Evolutionary conservation across 148 eudicot species (phyloP).

Genomic region (Rhododendron kiyosumense): DNA sequence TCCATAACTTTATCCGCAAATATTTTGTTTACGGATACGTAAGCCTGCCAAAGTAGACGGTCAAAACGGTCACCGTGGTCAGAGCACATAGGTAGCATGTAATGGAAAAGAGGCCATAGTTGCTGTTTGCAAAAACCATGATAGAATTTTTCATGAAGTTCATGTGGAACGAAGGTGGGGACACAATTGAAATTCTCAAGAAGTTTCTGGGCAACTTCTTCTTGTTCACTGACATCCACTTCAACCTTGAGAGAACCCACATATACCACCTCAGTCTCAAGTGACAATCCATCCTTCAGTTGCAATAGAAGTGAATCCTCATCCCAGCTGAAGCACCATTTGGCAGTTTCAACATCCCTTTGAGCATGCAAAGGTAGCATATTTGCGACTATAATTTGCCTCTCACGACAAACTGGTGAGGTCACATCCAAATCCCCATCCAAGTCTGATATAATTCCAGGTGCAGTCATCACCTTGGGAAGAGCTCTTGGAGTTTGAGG

Average conservation of each 20-base stretch:
- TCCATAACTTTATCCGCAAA: conserved; percentile 77
- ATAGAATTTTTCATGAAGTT: conserved; percentile 46
- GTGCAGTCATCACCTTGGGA: conserved; percentile 63
- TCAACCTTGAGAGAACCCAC: conserved; percentile 69
- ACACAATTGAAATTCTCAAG: conserved; percentile 57
- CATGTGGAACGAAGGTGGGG: conserved; percentile 61
- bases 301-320: conserved; percentile 56
- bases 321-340: conserved; percentile 58
- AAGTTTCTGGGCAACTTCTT: conserved; percentile 56
- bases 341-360: conserved; percentile 43
- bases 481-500: conserved; percentile 50
- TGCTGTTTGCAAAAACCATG: conserved; percentile 74
- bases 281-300: conserved; percentile 53
- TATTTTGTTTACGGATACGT: conserved; percentile 67
- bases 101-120: conserved; percentile 80
- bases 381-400: conserved; percentile 66
- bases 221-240: conserved; percentile 54
- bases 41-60: conserved; percentile 74
- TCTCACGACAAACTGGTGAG: conserved; percentile 32
- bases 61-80: conserved; percentile 75
- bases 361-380: conserved; percentile 52
- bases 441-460: conserved; percentile 56
- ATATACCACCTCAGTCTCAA: conserved; percentile 58
- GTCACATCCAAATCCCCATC: conserved; percentile 49
- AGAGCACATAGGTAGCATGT: conserved; percentile 72